phyloP scores from a whole-genome alignment of 1,139 yeast genomes.

The Pneumocystis sp. region DNA sequence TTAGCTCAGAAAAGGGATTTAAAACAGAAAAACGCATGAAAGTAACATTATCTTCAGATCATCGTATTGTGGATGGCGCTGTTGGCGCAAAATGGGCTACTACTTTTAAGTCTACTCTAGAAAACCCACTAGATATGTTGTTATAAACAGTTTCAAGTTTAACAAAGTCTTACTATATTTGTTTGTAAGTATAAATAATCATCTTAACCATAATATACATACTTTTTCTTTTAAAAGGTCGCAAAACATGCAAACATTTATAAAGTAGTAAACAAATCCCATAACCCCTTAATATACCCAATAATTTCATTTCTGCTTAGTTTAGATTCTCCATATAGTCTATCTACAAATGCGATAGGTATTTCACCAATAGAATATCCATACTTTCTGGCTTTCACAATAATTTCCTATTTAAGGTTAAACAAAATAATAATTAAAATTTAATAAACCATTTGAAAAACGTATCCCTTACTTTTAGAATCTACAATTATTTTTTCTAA shows the following conservation, averaged over 20 bases:
- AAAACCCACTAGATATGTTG: conserved; percentile 89
- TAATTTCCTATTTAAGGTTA: conserved; percentile 38
- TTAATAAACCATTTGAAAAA: conserved; percentile 48
- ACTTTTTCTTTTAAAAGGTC: background rate
- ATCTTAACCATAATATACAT: background rate
- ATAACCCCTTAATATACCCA: conserved; percentile 51
- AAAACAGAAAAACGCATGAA: conserved; percentile 81
- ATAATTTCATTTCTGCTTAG: conserved; percentile 74
- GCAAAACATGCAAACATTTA: background rate
- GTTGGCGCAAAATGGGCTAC: conserved; percentile 93
- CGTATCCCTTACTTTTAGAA: conserved; percentile 67
- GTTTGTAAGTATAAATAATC: background rate
- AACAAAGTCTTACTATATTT: background rate
- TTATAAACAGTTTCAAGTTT: conserved; percentile 32
- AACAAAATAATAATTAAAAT: background rate
- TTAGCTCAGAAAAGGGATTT: conserved; percentile 79
- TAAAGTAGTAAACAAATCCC: background rate
- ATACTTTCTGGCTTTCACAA: conserved; percentile 63
- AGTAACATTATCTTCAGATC: conserved; percentile 94
- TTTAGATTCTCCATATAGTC: conserved; percentile 67
- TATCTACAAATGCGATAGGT: conserved; percentile 65
- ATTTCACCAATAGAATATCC: conserved; percentile 66
- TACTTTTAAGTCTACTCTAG: conserved; percentile 78
- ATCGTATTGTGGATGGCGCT: conserved; percentile 94
- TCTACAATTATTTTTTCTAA: conserved; percentile 51